These are phyloP conservation scores for Fallopia convolvulus DNA, from an alignment of 148 eudicot genomes.

Conservation along the genomic window DNA sequence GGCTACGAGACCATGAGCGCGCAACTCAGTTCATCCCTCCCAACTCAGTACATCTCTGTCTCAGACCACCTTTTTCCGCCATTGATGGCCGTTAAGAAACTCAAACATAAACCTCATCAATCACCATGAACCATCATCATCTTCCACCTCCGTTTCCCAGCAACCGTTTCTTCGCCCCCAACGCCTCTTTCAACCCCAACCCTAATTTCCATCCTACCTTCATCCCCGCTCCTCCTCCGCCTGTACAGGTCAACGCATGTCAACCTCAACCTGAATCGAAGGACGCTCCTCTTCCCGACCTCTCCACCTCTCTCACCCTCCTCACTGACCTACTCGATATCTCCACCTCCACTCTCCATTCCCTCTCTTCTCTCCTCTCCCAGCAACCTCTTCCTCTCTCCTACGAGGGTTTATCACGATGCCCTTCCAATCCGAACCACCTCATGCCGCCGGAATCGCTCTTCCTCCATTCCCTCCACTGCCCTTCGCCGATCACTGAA, in stretches of 20 bases:
- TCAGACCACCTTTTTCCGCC: not conserved
- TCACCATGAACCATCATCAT: not conserved
- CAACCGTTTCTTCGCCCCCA: slow-evolving; percentile 17
- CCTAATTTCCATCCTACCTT: slow-evolving; percentile 16
- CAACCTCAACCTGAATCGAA: slow-evolving; percentile 7
- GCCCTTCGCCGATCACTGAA: slow-evolving; percentile 35
- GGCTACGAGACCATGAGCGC: not conserved
- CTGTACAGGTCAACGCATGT: slow-evolving; percentile 3
- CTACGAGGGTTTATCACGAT: slow-evolving; percentile 18
- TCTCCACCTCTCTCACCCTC: slow-evolving; percentile 21
- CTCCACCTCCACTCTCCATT: slow-evolving; percentile 30
- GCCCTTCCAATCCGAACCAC: slow-evolving; percentile 57
- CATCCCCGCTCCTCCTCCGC: slow-evolving; percentile 23
- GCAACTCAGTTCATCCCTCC: not conserved
- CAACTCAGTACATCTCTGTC: not conserved
- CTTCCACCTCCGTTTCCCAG: slow-evolving; percentile 14
- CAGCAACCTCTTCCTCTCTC: not conserved
- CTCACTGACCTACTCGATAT: slow-evolving; percentile 36
- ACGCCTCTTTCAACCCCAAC: slow-evolving; percentile 20
- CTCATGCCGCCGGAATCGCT: slow-evolving; percentile 49
- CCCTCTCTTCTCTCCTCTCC: slow-evolving; percentile 30
- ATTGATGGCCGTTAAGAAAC: not conserved
- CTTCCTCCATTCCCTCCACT: slow-evolving; percentile 52
- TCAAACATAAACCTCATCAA: not conserved
- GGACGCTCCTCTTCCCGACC: slow-evolving; percentile 15